These are phyloP conservation scores for Tuber indicum DNA, from an alignment of 495 filamentous ascomycete species.

Conservation along the genomic window DNA sequence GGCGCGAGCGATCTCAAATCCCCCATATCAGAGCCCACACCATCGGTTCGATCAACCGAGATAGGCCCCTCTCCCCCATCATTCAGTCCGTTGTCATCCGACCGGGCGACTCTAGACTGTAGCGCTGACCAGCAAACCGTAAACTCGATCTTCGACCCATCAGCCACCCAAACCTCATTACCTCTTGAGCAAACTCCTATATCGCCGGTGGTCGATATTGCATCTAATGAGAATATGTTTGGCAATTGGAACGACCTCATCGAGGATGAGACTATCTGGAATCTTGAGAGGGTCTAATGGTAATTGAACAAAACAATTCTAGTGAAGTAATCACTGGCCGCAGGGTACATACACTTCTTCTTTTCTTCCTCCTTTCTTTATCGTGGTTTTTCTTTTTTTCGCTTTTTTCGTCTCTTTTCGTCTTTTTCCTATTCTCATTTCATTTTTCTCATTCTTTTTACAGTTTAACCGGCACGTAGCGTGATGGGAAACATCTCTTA, in stretches of 20 bases:
- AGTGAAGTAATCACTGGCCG: constrained; percentile 22
- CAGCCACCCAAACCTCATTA: constrained; percentile 18
- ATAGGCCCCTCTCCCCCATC: constrained; percentile 16
- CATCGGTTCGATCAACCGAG: constrained; percentile 11
- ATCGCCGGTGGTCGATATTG: constrained; percentile 14
- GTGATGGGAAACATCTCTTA: constrained; percentile 12
- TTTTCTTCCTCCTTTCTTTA: constrained; percentile 14
- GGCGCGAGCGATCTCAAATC: constrained; percentile 18
- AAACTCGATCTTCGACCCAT: background rate
- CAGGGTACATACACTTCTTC: constrained; percentile 26
- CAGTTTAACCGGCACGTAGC: background rate
- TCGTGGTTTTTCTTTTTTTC: constrained; percentile 5
- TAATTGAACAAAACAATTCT: constrained; percentile 5
- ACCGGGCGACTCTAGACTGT: constrained; percentile 19
- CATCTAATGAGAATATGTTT: constrained; percentile 1
- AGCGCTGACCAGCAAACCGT: constrained; percentile 22
- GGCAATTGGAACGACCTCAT: background rate
- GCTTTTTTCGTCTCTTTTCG: constrained; percentile 5
- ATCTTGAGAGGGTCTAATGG: constrained; percentile 17
- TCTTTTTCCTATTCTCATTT: background rate
- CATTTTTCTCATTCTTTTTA: constrained; percentile 6
- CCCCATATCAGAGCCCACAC: constrained; percentile 17
- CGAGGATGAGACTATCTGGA: background rate
- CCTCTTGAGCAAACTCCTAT: constrained; percentile 24
- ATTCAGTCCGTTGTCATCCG: constrained; percentile 21